Evolutionary conservation across 306 rosid species (phyloP).

Genomic region (Delonix regia): DNA sequence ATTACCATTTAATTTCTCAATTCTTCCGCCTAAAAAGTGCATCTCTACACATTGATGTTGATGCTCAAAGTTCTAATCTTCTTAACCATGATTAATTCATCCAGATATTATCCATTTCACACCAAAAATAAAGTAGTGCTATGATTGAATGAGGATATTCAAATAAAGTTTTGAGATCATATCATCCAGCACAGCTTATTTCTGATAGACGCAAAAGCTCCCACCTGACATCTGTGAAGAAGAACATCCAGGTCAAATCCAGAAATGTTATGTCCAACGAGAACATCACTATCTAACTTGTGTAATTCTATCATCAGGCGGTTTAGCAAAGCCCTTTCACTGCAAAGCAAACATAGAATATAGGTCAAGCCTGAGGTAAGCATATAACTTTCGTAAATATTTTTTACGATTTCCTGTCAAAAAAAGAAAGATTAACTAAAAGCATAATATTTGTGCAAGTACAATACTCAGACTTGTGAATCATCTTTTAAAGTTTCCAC

Average conservation of each 20-base stretch:
- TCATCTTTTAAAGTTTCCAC: conserved; percentile 42
- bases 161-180: conserved; percentile 2
- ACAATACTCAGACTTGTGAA: conserved; percentile 13
- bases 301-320: conserved; percentile 79
- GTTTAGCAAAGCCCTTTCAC: conserved; percentile 89
- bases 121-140: conserved; percentile 6
- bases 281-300: conserved; percentile 89
- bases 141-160: conserved; percentile 16
- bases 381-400: conserved; percentile 20
- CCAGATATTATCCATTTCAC: conserved; percentile 21
- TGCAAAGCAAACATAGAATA: conserved; percentile 51
- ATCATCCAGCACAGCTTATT: conserved; percentile 23
- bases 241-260: conserved; percentile 95
- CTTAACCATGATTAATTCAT: conserved; percentile 27
- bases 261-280: conserved; percentile 95
- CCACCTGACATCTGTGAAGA: conserved; percentile 94
- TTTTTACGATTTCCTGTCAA: background rate
- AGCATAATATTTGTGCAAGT: conserved; percentile 17
- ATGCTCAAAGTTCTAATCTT: conserved; percentile 25
- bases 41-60: conserved; percentile 12
- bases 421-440: conserved; percentile 17
- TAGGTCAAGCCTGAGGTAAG: conserved; percentile 38
- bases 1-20: conserved; percentile 23
- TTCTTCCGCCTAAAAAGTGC: background rate
- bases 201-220: conserved; percentile 11